A percentile compares a stretch with the other conserved stretches of the same genome.
Conservation (phyloP, 306 rosid genomes). For the Ammopiptanthus mongolicus region DNA sequence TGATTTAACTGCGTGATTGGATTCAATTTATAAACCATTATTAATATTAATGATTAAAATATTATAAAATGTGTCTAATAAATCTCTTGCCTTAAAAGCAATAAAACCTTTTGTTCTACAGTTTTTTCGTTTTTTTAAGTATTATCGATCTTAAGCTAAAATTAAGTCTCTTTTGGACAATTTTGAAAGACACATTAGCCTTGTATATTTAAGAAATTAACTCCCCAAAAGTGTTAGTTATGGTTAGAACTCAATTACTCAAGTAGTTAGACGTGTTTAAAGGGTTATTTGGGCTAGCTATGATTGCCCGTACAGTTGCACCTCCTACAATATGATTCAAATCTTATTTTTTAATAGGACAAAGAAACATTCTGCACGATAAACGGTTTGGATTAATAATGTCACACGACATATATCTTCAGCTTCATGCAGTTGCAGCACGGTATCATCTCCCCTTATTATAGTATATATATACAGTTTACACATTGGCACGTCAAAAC, state of each 20-base stretch:
- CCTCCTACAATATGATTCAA: not conserved
- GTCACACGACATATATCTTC: not conserved
- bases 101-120: not conserved
- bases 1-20: too few species aligned
- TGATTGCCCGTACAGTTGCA: not conserved
- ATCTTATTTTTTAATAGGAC: not conserved
- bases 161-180: not conserved
- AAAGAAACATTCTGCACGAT: not conserved
- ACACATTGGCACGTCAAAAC: constrained; percentile 38
- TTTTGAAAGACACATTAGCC: not conserved
- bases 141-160: not conserved
- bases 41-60: too few species aligned
- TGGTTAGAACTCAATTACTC: not conserved
- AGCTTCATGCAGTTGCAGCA: not conserved
- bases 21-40: too few species aligned
- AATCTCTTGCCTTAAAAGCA: not conserved
- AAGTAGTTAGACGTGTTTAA: not conserved
- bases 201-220: not conserved
- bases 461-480: not conserved
- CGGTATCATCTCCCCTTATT: not conserved
- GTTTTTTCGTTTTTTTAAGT: not conserved
- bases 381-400: not conserved
- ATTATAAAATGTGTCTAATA: not conserved
- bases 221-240: not conserved
- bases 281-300: not conserved